Evolutionary conservation across 768 basidiomycete genomes (phyloP), one percentile per base, ranked within the genome.

Genomic region (Lentinula guzmanii): DNA sequence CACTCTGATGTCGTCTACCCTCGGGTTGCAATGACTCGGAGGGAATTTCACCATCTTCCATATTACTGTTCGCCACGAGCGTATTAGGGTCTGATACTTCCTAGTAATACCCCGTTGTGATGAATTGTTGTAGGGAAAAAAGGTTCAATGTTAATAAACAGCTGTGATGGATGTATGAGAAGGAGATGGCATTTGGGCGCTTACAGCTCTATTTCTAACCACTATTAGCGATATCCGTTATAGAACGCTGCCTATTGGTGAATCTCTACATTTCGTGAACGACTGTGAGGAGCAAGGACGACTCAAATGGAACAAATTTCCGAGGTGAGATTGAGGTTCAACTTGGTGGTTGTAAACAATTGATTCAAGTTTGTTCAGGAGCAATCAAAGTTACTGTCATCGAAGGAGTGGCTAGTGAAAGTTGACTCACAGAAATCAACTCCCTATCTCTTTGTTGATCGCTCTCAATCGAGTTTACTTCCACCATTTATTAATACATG

Each of bases 361-460:
- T 21, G 10, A 52, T n/a, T 9, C 16, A 41, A 13, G 55, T 43
- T 35, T 60, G 45, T 33, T 42, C 62, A 91, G 89, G 82, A 84
- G 52, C 77, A 84, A 60, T 75, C 79, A 37, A 84, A 83, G 58
- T 69, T 71, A 37, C 77, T 91, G 35, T 74, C 88, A 33, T 74
- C 74, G 60, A 88, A 85, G 69, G 89, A 91, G 71, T 92, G 90
- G 90, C 77, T 91, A 11, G 83, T 82, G 35, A 90, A 87, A 70
- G 75, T 80, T 55, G 86, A 91, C 68, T 75, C 76, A 41, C 75
- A 75, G 50, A 81, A 75, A 15, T 85, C 88, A 1, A 83, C 77
- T 1, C 85, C 89, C 37, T 91, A 91, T 72, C 81, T 92, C 65
- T 74, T 91, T 67, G 90, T 91, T 70, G 66, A 86, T 84, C 51